Evolutionary conservation across 306 rosid species (phyloP), one percentile per base, ranked within the genome.

Genomic region (Calophaca sinica): DNA sequence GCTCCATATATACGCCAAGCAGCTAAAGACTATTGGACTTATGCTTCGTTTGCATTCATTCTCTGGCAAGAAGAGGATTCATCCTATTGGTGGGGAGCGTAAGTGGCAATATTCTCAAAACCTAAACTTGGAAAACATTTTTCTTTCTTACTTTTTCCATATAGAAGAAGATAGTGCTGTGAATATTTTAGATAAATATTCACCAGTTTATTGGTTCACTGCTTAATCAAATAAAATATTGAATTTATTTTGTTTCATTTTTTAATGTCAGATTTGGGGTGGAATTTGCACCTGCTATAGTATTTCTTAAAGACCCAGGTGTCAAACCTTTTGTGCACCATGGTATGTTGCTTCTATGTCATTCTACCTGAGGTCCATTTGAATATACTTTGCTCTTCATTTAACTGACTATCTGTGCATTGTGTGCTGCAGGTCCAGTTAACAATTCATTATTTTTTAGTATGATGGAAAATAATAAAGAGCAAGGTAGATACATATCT

Each of bases 241-340:
- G 46, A 55, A 14, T 11, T 28, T 1, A n/a, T 60, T 65, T 41
- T 53, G 28, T 20, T 77, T 71, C 39, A 39, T 75, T 46, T 57
- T 76, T 74, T 61, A 36, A 60, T 58, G 49, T 77, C 86, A 94
- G 98, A 84, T 88, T 94, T 83, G 98, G 82, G 75, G 96, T 91
- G 80, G 96, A 94, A 78, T 85, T 91, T 38, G 98, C 97, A 29
- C 96, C 97, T 59, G 93, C 98, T 51, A 72, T 90, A 63, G 93
- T 91, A 73, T 81, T 94, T 87, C 80, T 94, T 80, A 94, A 91
- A 87, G 98, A 88, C 83, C 96, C 97, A 31, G 98, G 97, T 72
- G 83, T 86, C 84, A 88, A 91, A 76, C 96, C 97, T 79, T 73
- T 91, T 79, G 92, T 94, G 76, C 77, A 88, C 81, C 93, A 94